Evolutionary conservation across 495 filamentous ascomycete genomes (phyloP).

Genomic region (Penicillium turbatum): DNA sequence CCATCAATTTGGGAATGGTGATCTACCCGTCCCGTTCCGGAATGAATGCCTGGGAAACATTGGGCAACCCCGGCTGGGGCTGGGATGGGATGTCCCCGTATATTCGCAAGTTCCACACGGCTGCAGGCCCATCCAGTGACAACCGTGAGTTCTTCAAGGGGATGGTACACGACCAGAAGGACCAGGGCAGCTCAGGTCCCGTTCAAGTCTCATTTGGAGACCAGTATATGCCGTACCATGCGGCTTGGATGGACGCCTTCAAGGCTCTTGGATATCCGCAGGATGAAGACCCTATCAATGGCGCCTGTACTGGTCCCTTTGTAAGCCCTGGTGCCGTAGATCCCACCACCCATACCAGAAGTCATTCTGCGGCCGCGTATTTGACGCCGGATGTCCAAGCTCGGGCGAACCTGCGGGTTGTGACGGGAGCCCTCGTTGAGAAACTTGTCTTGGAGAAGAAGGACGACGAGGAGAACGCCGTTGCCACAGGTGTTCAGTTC

Average conservation of each 20-base stretch:
- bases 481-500: conserved; percentile 34
- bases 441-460: conserved; percentile 12
- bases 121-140: conserved; percentile 8
- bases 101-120: conserved; percentile 19
- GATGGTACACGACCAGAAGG: conserved; percentile 12
- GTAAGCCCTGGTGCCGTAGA: conserved; percentile 12
- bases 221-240: conserved; percentile 16
- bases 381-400: conserved; percentile 1
- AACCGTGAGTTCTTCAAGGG: conserved; percentile 8
- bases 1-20: conserved; percentile 42
- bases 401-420: conserved; percentile 12
- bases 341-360: conserved; percentile 23
- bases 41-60: conserved; percentile 46
- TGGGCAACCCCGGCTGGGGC: conserved; percentile 53
- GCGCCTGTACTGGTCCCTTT: conserved; percentile 17
- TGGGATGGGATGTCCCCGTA: conserved; percentile 47
- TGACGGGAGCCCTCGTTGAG: conserved; percentile 28
- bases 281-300: conserved; percentile 19
- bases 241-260: conserved; percentile 26
- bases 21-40: conserved; percentile 30
- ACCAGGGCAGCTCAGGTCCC: conserved; percentile 21
- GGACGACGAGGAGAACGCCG: background rate
- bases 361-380: conserved; percentile 40
- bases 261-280: conserved; percentile 16
- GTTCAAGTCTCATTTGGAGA: conserved; percentile 26